These are phyloP conservation scores for Bassia scoparia DNA, from an alignment of 148 eudicot species.

Conservation along the genomic window DNA sequence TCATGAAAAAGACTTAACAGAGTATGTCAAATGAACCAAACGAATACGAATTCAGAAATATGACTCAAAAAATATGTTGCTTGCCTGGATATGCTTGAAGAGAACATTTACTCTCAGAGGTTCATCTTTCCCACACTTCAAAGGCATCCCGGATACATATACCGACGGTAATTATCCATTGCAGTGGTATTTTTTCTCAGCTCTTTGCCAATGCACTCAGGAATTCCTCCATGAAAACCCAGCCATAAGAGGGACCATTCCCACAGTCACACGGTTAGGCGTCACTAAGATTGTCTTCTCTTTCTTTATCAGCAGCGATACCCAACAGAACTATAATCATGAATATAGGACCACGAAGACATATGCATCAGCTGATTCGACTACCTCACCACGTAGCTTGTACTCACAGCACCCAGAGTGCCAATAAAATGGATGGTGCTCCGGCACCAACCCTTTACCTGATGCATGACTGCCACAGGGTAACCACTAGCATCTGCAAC, in stretches of 20 bases:
- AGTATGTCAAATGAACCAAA: neutral
- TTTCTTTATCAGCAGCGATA: conserved; percentile 66
- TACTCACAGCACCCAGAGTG: conserved; percentile 87
- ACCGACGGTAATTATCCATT: conserved; percentile 59
- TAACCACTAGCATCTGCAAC: conserved; percentile 70
- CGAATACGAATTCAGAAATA: neutral
- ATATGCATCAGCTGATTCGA: conserved; percentile 84
- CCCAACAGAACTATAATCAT: conserved; percentile 85
- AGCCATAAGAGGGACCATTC: conserved; percentile 69
- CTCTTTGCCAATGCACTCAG: conserved; percentile 54
- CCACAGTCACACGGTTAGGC: conserved; percentile 68
- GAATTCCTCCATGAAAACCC: conserved; percentile 81
- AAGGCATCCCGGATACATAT: conserved; percentile 64
- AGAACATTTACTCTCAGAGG: conserved; percentile 75
- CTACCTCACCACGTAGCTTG: conserved; percentile 63
- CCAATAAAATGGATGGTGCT: conserved; percentile 70
- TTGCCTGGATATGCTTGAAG: conserved; percentile 76
- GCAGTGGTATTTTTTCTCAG: conserved; percentile 63
- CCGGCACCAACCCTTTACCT: conserved; percentile 69
- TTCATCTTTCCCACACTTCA: conserved; percentile 50
- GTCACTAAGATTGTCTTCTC: conserved; percentile 58
- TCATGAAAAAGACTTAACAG: no score
- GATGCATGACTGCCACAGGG: conserved; percentile 70
- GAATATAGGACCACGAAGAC: conserved; percentile 68
- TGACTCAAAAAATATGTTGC: neutral